Evolutionary conservation across 2,329 filamentous ascomycete species (phyloP).

Genomic region (Penicillium hesseltinei): DNA sequence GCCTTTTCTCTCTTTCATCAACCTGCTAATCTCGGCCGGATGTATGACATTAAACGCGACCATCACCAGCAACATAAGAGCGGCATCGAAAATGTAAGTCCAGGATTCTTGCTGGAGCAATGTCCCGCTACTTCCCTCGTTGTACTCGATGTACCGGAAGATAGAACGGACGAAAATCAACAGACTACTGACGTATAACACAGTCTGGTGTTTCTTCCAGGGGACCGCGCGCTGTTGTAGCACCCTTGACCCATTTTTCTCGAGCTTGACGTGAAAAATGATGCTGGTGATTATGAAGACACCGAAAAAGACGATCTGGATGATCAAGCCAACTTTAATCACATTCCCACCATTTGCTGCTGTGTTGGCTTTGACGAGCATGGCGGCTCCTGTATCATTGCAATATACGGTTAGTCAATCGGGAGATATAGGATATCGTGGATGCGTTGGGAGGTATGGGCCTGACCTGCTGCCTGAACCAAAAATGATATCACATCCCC

Average conservation of each 20-base stretch:
- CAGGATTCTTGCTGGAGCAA: neutral
- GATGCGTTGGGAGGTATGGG: too few relatives aligned
- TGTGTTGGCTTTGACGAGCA: neutral
- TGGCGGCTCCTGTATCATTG: neutral
- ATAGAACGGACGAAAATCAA: neutral
- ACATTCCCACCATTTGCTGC: neutral
- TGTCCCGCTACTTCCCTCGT: neutral
- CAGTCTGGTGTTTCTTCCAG: neutral
- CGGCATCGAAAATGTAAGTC: neutral
- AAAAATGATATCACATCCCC: slow-evolving; percentile 33
- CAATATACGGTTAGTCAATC: neutral
- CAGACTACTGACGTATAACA: neutral
- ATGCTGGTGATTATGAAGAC: neutral
- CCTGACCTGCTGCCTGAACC: slow-evolving; percentile 28
- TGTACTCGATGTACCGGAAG: slow-evolving; percentile 2
- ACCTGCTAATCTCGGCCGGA: neutral
- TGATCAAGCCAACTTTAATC: neutral
- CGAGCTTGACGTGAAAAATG: neutral
- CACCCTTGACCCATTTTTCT: neutral
- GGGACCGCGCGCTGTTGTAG: neutral
- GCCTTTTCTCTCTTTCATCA: neutral
- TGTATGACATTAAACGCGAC: neutral
- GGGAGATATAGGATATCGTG: too few relatives aligned
- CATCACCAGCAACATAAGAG: neutral
- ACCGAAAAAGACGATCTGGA: neutral